Evolutionary conservation across 768 basidiomycete genomes (phyloP), one percentile per base, ranked within the genome.

Genomic region (Megacollybia marginata): DNA sequence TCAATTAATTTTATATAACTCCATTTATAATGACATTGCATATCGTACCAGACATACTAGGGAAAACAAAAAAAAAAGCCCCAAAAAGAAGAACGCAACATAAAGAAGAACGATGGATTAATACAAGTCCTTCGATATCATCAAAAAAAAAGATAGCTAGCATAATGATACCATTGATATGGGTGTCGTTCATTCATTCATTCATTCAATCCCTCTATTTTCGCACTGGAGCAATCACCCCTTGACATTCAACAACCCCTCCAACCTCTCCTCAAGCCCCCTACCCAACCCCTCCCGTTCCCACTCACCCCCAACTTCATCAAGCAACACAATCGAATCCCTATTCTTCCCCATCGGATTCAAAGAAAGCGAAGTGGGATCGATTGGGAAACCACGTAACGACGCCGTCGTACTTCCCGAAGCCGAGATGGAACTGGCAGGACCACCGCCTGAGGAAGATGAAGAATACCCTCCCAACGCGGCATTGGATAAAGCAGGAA

Each of bases 281-380:
- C 69, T 77, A 0, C 92, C 91, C 20, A 94, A 62, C 0, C 91
- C 91, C 56, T 90, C 87, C 2, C 90, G 69, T 54, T 89, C 86
- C 90, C 89, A 94, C 65, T 93, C 92, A 0, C 90, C 88, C 9
- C 88, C 88, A 1, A 77, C 67, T 42, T 85, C 84, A 56, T 83
- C 83, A 44, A 80, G 56, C 55, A 82, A 50, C 8, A 66, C 69
- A 33, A 73, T 63, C 18, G 68, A 72, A 51, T 72, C 75, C 47
- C 65, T 40, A 47, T 65, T 40, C 20, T 28, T 28, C 23, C 23
- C 23, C 2, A 28, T 28, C 18, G 5, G 9, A 11, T 42, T 1
- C 44, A 33, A 18, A 32, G 40, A 9, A 53, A 6, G 42, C 16
- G 42, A 48, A 13, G 19, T 12, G 23, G 23, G 23, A 28, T 28